phyloP scores from a whole-genome alignment of 2,329 filamentous ascomycete genomes.

The Aspergillus puulaauensis region DNA sequence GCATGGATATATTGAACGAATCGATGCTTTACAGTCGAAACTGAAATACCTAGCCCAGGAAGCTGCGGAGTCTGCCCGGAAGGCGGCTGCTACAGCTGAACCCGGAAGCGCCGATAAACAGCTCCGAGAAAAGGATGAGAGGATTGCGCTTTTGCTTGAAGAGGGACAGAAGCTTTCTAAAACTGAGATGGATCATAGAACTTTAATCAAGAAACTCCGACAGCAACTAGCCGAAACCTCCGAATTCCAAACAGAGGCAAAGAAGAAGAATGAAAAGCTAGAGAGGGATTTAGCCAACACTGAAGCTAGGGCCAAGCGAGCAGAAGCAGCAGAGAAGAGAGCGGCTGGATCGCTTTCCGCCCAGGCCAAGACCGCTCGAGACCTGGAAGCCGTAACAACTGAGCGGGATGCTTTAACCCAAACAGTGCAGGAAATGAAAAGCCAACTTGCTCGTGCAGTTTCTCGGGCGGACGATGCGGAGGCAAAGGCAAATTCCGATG shows the following conservation, averaged over 20 bases:
- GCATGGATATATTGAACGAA: conserved; percentile 79
- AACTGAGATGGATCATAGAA: conserved; percentile 80
- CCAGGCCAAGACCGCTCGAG: conserved; percentile 53
- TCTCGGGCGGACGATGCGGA: conserved; percentile 68
- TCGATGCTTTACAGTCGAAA: conserved; percentile 89
- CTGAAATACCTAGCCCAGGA: conserved; percentile 83
- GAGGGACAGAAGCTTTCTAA: conserved; percentile 88
- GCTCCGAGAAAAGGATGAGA: conserved; percentile 84
- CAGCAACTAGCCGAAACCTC: conserved; percentile 52
- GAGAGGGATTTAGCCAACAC: conserved; percentile 53
- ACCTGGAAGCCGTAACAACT: conserved; percentile 60
- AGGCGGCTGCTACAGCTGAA: conserved; percentile 61
- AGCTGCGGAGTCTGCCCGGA: conserved; percentile 72
- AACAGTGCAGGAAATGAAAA: conserved; percentile 66
- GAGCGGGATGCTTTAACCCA: conserved; percentile 65
- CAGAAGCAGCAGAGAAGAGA: conserved; percentile 59
- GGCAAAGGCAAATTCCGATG: conserved; percentile 64
- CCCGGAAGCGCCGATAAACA: conserved; percentile 71
- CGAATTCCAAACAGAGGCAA: conserved; percentile 49
- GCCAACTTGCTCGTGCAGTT: conserved; percentile 66
- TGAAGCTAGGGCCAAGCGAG: conserved; percentile 60
- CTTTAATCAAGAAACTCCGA: conserved; percentile 76
- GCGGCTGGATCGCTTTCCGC: conserved; percentile 56
- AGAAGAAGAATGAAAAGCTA: conserved; percentile 59
- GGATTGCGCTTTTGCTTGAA: conserved; percentile 84